These are phyloP conservation scores for Pleurozium schreberi DNA, from an alignment of 225 moss, liverwort and hornwort genomes.

Conservation along the genomic window DNA sequence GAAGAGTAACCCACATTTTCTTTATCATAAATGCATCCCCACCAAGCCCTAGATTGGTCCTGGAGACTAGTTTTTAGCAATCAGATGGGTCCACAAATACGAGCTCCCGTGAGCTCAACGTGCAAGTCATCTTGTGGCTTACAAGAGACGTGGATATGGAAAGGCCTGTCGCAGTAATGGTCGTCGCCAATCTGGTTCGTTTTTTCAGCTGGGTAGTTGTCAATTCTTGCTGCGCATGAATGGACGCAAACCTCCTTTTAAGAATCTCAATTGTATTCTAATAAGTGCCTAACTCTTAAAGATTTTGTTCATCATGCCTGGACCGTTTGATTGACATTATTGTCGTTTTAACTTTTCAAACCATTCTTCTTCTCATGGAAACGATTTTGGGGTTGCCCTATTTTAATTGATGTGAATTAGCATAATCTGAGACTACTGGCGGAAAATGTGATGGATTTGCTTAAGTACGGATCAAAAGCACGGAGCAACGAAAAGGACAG, in stretches of 20 bases:
- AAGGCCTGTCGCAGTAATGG: not conserved
- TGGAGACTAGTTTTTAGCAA: not conserved
- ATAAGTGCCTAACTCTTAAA: no score
- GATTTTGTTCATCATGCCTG: not conserved
- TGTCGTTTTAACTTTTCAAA: not conserved
- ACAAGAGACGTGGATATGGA: not conserved
- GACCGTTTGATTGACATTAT: not conserved
- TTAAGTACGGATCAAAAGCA: not conserved
- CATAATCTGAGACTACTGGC: not conserved
- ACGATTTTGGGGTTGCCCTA: not conserved
- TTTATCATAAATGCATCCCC: not conserved
- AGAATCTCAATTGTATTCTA: no score
- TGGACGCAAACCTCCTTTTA: not conserved
- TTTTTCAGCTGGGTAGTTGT: not conserved
- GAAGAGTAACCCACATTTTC: not conserved
- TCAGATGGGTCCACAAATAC: not conserved
- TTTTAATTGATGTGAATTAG: not conserved
- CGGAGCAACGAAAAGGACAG: not conserved
- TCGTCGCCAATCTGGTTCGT: not conserved
- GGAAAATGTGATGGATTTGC: not conserved
- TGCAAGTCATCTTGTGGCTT: not conserved
- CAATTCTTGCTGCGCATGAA: not conserved
- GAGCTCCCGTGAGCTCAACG: not conserved
- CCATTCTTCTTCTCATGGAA: not conserved
- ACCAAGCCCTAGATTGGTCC: not conserved